phyloP scores from a whole-genome alignment of 2,329 filamentous ascomycete genomes.

The Sporothrix euskadiensis region DNA sequence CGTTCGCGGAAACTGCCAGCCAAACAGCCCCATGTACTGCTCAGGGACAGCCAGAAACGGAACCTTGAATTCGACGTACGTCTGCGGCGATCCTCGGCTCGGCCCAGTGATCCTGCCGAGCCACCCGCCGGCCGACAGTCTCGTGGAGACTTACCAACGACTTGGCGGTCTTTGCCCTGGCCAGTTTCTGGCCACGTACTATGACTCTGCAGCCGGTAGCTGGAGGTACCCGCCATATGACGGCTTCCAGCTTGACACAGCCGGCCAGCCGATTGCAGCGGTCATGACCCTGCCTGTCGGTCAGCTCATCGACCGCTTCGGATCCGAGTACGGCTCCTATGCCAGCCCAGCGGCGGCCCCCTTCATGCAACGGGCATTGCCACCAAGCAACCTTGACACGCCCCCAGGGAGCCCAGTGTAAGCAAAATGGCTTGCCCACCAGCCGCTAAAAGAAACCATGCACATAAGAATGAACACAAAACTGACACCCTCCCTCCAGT shows the following conservation, averaged over 20 bases:
- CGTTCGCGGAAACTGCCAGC: slow-evolving; percentile 11
- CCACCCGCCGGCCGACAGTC: slow-evolving; percentile 39
- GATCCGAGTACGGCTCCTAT: slow-evolving; percentile 47
- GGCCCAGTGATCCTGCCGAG: slow-evolving; percentile 41
- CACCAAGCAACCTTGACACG: slow-evolving; percentile 48
- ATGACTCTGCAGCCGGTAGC: slow-evolving; percentile 33
- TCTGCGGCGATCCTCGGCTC: slow-evolving; percentile 44
- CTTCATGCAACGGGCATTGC: slow-evolving; percentile 50
- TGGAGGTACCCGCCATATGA: slow-evolving; percentile 45
- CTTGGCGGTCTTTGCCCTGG: slow-evolving; percentile 46
- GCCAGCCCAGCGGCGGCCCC: slow-evolving; percentile 48
- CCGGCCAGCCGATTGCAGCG: slow-evolving; percentile 43
- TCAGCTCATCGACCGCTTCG: slow-evolving; percentile 51
- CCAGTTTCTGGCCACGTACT: slow-evolving; percentile 44
- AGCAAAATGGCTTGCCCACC: neutral
- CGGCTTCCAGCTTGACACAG: slow-evolving; percentile 45
- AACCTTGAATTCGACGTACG: slow-evolving; percentile 36
- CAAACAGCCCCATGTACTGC: slow-evolving; percentile 35
- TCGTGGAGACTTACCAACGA: slow-evolving; percentile 39
- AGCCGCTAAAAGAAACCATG: too few relatives aligned
- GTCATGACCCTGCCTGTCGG: slow-evolving; percentile 45
- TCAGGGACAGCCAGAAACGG: slow-evolving; percentile 38
- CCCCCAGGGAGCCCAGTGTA: slow-evolving; percentile 36
- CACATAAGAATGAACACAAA: neutral
- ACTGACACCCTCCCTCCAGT: slow-evolving; percentile 21